Percentiles rank a stretch among this genome's conserved stretches.
Conservation (phyloP, 495 filamentous ascomycete genomes). For the Hyaloscypha bicolor region DNA sequence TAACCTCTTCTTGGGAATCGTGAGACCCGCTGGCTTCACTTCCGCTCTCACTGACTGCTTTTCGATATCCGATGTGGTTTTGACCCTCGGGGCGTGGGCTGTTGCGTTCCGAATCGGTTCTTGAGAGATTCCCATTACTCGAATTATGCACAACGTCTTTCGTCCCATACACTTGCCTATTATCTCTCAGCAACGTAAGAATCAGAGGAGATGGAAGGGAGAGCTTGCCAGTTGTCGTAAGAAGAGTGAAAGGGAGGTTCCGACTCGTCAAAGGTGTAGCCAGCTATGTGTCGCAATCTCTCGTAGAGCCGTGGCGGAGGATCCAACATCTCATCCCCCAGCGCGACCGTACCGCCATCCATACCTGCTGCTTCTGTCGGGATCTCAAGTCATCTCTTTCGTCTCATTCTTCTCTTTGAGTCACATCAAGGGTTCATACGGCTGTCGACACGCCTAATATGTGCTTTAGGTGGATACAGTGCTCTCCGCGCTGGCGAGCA, state of each 20-base stretch:
- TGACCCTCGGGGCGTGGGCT: neutral
- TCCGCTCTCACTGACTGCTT: slow-evolving; percentile 52
- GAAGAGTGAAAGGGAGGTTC: slow-evolving; percentile 75
- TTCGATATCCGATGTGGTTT: slow-evolving; percentile 39
- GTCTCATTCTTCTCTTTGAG: slow-evolving; percentile 4
- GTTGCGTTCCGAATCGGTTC: slow-evolving; percentile 14
- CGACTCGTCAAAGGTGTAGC: slow-evolving; percentile 76
- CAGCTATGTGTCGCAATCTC: slow-evolving; percentile 68
- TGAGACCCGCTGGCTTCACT: slow-evolving; percentile 46
- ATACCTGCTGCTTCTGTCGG: slow-evolving; percentile 32
- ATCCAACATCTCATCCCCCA: slow-evolving; percentile 65
- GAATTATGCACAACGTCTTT: slow-evolving; percentile 15
- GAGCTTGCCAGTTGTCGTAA: slow-evolving; percentile 69
- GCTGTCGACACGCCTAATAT: neutral
- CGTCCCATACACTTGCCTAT: slow-evolving; percentile 54
- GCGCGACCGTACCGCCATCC: slow-evolving; percentile 45
- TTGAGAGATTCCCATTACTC: neutral
- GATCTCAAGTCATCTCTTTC: slow-evolving; percentile 21
- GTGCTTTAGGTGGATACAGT: neutral
- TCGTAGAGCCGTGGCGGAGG: slow-evolving; percentile 73
- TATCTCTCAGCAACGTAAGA: neutral
- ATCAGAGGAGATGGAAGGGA: neutral
- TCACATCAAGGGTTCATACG: neutral
- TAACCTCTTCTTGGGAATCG: slow-evolving; percentile 27
- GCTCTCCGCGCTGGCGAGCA: neutral